Conservation (phyloP, 1,139 yeast genomes). For the Candida glucosophila region DNA sequence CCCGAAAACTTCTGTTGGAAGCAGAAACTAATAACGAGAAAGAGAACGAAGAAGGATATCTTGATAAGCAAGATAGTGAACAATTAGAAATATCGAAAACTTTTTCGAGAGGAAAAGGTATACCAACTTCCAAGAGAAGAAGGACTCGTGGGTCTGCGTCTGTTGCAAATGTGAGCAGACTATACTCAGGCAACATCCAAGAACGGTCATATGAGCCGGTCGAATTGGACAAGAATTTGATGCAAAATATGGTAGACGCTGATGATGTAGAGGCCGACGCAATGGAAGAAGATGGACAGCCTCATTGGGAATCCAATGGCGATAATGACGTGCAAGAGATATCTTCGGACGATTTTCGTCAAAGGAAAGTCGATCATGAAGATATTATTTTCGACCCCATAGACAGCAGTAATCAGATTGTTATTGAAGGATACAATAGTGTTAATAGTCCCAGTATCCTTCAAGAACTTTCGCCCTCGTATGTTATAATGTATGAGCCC, state of each 20-base stretch:
- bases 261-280: conserved; percentile 15
- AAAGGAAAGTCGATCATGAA: conserved; percentile 2
- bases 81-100: conserved; percentile 39
- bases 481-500: conserved; percentile 84
- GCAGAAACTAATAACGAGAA: conserved; percentile 10
- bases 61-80: conserved; percentile 10
- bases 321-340: too few species aligned
- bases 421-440: conserved; percentile 56
- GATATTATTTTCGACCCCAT: conserved; percentile 10
- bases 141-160: conserved; percentile 77
- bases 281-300: too few species aligned
- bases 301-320: conserved; percentile 8
- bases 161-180: conserved; percentile 43
- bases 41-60: conserved; percentile 16
- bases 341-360: too few species aligned
- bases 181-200: conserved; percentile 26
- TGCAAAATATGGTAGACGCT: conserved; percentile 16
- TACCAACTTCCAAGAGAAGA: conserved; percentile 50
- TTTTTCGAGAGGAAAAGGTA: conserved; percentile 36
- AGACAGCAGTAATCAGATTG: conserved; percentile 31
- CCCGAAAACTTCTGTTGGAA: conserved; percentile 17
- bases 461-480: conserved; percentile 68
- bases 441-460: conserved; percentile 48
- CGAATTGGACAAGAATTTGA: conserved; percentile 19
- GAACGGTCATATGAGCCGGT: conserved; percentile 24